Percentiles rank a stretch among this genome's conserved stretches.
These are phyloP conservation scores for Rhododendron ferrugineum DNA, from an alignment of 148 eudicot species.

Conservation along the genomic window DNA sequence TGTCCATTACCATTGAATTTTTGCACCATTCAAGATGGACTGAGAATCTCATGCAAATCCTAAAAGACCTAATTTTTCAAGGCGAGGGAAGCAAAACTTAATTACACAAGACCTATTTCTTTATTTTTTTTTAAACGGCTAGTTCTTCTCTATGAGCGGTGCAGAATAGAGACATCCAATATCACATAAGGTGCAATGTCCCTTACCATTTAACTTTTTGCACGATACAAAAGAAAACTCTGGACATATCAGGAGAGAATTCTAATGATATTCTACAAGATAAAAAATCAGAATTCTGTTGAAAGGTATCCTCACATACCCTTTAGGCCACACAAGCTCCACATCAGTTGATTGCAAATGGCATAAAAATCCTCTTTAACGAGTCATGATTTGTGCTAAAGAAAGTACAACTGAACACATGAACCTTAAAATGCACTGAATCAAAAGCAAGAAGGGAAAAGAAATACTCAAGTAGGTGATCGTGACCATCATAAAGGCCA, in stretches of 20 bases:
- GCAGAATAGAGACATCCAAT: background rate
- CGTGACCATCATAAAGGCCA: background rate
- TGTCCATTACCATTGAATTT: background rate
- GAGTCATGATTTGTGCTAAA: slow-evolving; percentile 1
- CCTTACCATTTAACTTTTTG: background rate
- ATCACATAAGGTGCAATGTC: background rate
- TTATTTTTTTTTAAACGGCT: background rate
- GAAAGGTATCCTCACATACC: background rate
- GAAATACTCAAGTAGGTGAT: background rate
- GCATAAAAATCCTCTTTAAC: background rate
- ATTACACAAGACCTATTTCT: background rate
- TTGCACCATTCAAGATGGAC: background rate
- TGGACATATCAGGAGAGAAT: background rate
- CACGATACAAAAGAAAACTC: background rate
- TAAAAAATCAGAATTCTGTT: background rate
- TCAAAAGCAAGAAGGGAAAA: background rate
- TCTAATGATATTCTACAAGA: background rate
- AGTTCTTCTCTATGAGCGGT: background rate
- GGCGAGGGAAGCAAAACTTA: background rate
- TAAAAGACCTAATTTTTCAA: background rate
- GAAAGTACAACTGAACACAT: background rate
- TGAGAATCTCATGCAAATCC: background rate
- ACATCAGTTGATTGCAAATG: background rate
- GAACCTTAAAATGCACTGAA: background rate
- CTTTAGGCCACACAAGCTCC: background rate